phyloP scores from a whole-genome alignment of 2,329 filamentous ascomycete species.

The Juglanconis oblonga region DNA sequence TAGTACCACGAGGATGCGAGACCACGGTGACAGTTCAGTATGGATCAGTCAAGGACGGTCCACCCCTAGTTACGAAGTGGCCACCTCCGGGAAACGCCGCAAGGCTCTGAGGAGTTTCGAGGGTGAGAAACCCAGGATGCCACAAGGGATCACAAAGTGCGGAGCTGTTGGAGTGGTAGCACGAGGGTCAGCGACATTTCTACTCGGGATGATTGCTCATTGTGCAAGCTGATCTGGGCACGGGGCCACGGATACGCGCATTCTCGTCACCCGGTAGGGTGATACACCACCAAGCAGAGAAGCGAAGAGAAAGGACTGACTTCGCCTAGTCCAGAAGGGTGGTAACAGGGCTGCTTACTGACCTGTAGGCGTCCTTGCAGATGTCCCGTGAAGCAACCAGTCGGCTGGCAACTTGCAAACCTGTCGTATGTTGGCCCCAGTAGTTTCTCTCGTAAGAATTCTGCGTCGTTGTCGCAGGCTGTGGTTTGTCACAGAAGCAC shows the following conservation, averaged over 20 bases:
- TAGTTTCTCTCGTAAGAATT: background rate
- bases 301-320: background rate
- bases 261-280: constrained; percentile 4
- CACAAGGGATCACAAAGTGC: background rate
- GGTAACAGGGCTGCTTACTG: constrained; percentile 12
- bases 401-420: background rate
- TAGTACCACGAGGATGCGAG: background rate
- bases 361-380: constrained; percentile 6
- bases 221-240: constrained; percentile 4
- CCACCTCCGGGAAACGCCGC: background rate
- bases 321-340: background rate
- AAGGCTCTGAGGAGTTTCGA: constrained; percentile 1
- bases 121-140: background rate
- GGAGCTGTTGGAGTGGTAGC: constrained; percentile 6
- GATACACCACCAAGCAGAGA: background rate
- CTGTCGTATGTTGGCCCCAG: background rate
- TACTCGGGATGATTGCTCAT: constrained; percentile 1
- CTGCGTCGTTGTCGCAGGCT: background rate
- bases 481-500: background rate
- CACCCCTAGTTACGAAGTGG: background rate
- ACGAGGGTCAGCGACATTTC: constrained; percentile 10
- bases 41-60: constrained; percentile 1
- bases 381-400: background rate
- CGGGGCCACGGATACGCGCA: constrained; percentile 5
- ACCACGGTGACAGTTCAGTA: background rate